Conservation (phyloP, 495 filamentous ascomycete genomes). For the Xylaria scruposa region DNA sequence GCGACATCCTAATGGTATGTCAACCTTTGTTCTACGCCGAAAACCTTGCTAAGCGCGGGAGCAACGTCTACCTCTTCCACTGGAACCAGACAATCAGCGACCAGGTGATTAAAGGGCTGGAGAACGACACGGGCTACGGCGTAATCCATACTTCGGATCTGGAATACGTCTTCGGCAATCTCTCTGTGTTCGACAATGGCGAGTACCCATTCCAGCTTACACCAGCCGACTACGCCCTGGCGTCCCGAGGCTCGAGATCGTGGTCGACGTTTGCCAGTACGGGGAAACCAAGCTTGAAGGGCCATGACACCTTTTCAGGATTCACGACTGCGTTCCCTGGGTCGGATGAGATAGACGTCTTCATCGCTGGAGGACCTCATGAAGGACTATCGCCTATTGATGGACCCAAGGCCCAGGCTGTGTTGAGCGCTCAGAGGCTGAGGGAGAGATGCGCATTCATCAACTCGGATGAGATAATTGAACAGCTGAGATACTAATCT, state of each 20-base stretch:
- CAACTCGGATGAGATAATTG: slow-evolving; percentile 35
- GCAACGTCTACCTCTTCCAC: slow-evolving; percentile 47
- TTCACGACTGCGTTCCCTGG: slow-evolving; percentile 33
- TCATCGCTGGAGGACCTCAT: slow-evolving; percentile 39
- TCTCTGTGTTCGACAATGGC: slow-evolving; percentile 34
- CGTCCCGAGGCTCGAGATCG: slow-evolving; percentile 36
- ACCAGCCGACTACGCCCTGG: slow-evolving; percentile 36
- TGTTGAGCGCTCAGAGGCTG: slow-evolving; percentile 31
- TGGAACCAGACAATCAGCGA: slow-evolving; percentile 53
- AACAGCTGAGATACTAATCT: slow-evolving; percentile 33
- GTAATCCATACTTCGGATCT: slow-evolving; percentile 55
- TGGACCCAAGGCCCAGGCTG: slow-evolving; percentile 31
- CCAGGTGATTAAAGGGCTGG: slow-evolving; percentile 39
- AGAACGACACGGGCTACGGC: slow-evolving; percentile 42
- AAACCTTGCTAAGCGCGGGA: slow-evolving; percentile 43
- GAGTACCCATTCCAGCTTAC: slow-evolving; percentile 32
- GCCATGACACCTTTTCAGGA: slow-evolving; percentile 36
- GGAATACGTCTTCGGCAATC: slow-evolving; percentile 51
- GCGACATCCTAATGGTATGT: slow-evolving; percentile 55
- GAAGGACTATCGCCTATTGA: slow-evolving; percentile 41
- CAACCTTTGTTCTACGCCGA: slow-evolving; percentile 50
- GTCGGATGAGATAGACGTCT: slow-evolving; percentile 29
- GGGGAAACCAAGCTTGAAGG: slow-evolving; percentile 31
- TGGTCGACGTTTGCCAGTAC: slow-evolving; percentile 42
- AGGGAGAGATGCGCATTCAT: slow-evolving; percentile 40